Evolutionary conservation across 768 basidiomycete species (phyloP).

Genomic region (Postia placenta): DNA sequence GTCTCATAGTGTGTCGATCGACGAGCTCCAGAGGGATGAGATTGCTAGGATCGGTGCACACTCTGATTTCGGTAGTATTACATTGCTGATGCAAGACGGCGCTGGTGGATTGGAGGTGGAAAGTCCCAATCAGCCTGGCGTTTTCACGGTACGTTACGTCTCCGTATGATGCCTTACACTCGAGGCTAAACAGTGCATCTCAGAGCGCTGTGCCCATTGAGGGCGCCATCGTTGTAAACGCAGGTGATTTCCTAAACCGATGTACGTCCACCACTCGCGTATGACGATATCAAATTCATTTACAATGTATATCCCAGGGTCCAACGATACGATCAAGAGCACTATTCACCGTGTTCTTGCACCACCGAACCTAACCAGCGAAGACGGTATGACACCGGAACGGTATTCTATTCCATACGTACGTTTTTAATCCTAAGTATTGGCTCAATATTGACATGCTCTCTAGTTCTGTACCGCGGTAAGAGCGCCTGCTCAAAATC

Average conservation of each 20-base stretch:
- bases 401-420: constrained; percentile 60
- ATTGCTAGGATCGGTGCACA: constrained; percentile 43
- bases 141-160: constrained; percentile 25
- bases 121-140: constrained; percentile 40
- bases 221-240: constrained; percentile 45
- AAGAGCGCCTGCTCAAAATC: constrained; percentile 16
- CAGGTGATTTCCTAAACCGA: constrained; percentile 45
- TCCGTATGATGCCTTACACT: neutral
- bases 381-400: constrained; percentile 37
- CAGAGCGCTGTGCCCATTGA: constrained; percentile 32
- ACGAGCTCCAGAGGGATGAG: constrained; percentile 28
- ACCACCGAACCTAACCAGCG: constrained; percentile 21
- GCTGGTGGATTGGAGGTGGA: constrained; percentile 60
- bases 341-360: constrained; percentile 49
- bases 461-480: constrained; percentile 30
- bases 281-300: neutral
- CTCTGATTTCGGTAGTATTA: constrained; percentile 52
- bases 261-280: constrained; percentile 26
- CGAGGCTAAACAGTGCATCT: neutral
- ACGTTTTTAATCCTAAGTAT: neutral
- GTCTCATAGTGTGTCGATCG: constrained; percentile 26
- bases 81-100: constrained; percentile 54
- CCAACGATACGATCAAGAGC: constrained; percentile 36
- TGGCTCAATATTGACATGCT: constrained; percentile 18
- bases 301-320: constrained; percentile 22